Conservation (phyloP, 2,329 filamentous ascomycete species). For the Venturia carpophila region DNA sequence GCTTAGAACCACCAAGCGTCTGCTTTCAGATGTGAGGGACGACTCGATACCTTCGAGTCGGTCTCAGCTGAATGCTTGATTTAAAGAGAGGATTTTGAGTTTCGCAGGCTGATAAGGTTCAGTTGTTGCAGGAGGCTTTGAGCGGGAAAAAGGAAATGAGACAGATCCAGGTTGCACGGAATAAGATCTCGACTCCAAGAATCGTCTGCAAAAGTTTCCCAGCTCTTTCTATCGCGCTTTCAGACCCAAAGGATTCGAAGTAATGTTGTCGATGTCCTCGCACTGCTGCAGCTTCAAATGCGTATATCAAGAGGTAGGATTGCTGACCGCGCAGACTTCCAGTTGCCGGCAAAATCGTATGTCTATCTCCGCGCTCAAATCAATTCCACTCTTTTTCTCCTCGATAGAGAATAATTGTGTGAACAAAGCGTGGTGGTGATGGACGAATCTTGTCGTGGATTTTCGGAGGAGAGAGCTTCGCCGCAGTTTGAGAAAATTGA, state of each 20-base stretch:
- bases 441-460: not conserved
- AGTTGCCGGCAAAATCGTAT: no score
- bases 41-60: no score
- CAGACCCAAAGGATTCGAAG: not conserved
- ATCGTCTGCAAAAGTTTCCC: not conserved
- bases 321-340: no score
- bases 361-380: not conserved
- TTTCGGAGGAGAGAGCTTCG: slow-evolving; percentile 9
- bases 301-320: no score
- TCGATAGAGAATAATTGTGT: not conserved
- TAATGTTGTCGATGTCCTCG: not conserved
- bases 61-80: no score
- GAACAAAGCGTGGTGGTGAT: not conserved
- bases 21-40: no score
- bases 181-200: not conserved
- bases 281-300: no score
- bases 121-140: no score
- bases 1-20: no score
- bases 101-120: no score
- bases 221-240: not conserved
- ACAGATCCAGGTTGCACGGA: not conserved
- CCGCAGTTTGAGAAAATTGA: not conserved
- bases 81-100: no score
- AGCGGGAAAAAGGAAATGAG: not conserved
- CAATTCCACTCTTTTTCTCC: not conserved